Percentiles rank a stretch among this genome's conserved stretches.
These are phyloP conservation scores for Emericellopsis atlantica DNA, from an alignment of 2,329 filamentous ascomycete species.

Conservation along the genomic window DNA sequence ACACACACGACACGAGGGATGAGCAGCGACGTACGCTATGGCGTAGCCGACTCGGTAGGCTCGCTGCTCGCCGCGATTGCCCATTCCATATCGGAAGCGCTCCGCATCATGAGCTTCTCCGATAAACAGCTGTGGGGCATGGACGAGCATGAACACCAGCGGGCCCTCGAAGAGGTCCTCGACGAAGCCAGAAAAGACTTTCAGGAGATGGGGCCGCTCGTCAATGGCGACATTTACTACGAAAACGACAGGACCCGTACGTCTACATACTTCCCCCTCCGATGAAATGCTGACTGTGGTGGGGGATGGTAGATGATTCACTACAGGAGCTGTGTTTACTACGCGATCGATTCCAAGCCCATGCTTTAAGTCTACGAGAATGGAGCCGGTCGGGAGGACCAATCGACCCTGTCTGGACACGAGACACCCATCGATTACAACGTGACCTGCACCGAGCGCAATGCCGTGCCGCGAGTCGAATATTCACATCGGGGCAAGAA, in stretches of 20 bases:
- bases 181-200: slow-evolving; percentile 50
- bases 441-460: slow-evolving; percentile 43
- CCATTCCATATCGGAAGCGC: slow-evolving; percentile 35
- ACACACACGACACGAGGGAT: too few species aligned
- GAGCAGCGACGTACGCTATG: too few species aligned
- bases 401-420: slow-evolving; percentile 42
- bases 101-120: slow-evolving; percentile 41
- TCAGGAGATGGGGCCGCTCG: slow-evolving; percentile 40
- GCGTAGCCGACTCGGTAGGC: slow-evolving; percentile 39
- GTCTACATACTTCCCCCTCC: slow-evolving; percentile 10
- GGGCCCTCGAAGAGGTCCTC: slow-evolving; percentile 39
- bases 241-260: slow-evolving; percentile 41
- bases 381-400: slow-evolving; percentile 42
- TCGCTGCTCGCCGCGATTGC: slow-evolving; percentile 46
- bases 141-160: slow-evolving; percentile 47
- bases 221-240: slow-evolving; percentile 45
- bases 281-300: slow-evolving; percentile 6
- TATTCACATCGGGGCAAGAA: slow-evolving; percentile 38
- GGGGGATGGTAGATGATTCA: slow-evolving; percentile 30
- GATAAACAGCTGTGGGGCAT: slow-evolving; percentile 46
- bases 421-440: slow-evolving; percentile 35
- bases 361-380: slow-evolving; percentile 36
- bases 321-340: slow-evolving; percentile 35
- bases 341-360: slow-evolving; percentile 29
- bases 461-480: slow-evolving; percentile 42